Evolutionary conservation across 2,329 filamentous ascomycete genomes (phyloP), one percentile per base, ranked within the genome.

Genomic region (Elsinoe batatas): DNA sequence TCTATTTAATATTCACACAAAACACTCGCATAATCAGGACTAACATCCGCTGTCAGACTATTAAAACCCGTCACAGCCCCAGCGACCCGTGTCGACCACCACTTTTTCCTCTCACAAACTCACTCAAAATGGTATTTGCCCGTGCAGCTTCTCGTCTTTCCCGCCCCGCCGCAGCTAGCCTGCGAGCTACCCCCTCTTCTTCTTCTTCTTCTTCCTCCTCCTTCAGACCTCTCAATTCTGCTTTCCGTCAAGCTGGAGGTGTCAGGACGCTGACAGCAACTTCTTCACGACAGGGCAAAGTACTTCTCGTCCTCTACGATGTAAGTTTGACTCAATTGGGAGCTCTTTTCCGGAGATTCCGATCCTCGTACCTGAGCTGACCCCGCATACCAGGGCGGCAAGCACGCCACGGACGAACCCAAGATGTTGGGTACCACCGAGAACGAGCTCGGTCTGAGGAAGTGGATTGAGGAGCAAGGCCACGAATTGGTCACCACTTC

Each of bases 401-500:
- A 89, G 77, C 89, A 95, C 78, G 90, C 91, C 76, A 77, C 87
- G 74, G 80, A 96, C 69, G 89, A 94, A 71, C 90, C 91, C 61
- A 82, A 81, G 67, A 81, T 98, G 65, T 83, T 96, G 67, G 93
- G 93, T 68, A 95, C 93, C 61, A 96, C 90, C 49, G 89, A 98
- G 81, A 97, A 97, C 74, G 93, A 98, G 81, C 88, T 98, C 60
- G 93, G 93, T 65, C 79, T 98, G 70, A 84, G 93, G 70, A 91
- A 94, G 76, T 98, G 93, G 91, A 85, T 98, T 65, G 93, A 97
- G 79, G 88, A 91, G 60, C 85, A 94, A 73, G 93, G 93, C 67
- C 93, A 98, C 82, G 94, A 88, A 61, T 83, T 98, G 60, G 82
- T 98, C 65, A 98, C 93, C 67, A 98, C 93, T 62, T 95, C 91